Evolutionary conservation across 2,329 filamentous ascomycete genomes (phyloP), one percentile per base, ranked within the genome.

Genomic region (Salinomyces thailandicus): DNA sequence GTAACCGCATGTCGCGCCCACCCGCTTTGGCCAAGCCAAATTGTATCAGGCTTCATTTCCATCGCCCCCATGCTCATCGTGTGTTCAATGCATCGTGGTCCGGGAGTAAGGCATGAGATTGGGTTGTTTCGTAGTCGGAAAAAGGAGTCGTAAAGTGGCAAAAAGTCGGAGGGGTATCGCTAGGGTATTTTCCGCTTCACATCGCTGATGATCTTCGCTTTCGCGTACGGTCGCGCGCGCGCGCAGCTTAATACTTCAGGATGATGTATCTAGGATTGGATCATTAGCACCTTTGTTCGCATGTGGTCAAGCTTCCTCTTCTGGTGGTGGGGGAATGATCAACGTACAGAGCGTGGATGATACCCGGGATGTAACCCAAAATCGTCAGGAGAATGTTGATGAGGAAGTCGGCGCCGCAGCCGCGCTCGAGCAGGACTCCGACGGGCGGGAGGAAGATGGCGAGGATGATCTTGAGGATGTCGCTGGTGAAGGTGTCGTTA

Each of bases 391-490:
- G 73, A 64, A 93, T 84, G 79, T 93, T 93, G 76, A 94, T 93
- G 64, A 89, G 71, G 57, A 94, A 71, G 61, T 93, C 84, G 50
- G 79, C 77, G 59, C 80, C 80, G 68, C 86, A 93, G 55, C 86
- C 86, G 52, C 81, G 78, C 79, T 94, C 86, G 51, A 94, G 82
- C 75, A 93, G 91, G 61, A 94, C 86, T 69, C 86, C 86, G 38
- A 94, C 67, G 60, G 86, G 86, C 39, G 86, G 86, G 48, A 94
- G 77, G 68, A 94, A 69, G 71, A 94, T 71, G 71, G 86, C 86
- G 67, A 93, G 73, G 66, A 93, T 74, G 71, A 83, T 81, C 69
- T 83, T 83, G 75, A 77, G 78, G 66, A 83, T 77, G 60, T 84
- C 79, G 61, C 78, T 81, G 53, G 27, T 6, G 18, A 12, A 18